Percentiles rank a stretch among this genome's conserved stretches.
These are phyloP conservation scores for Metschnikowia lachancei DNA, from an alignment of 805 yeast species.

Conservation along the genomic window DNA sequence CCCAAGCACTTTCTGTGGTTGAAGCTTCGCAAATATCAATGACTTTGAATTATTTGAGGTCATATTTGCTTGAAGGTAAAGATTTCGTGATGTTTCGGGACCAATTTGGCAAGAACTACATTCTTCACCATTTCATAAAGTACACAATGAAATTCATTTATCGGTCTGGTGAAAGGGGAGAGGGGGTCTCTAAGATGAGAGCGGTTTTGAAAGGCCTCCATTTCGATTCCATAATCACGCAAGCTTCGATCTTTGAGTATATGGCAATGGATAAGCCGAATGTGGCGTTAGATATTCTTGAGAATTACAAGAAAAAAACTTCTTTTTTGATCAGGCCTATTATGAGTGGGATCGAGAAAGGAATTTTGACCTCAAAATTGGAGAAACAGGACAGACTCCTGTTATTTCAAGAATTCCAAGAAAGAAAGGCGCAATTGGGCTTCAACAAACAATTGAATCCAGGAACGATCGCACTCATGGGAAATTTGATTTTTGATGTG, in stretches of 20 bases:
- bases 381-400: slow-evolving; percentile 20
- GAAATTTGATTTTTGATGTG: slow-evolving; percentile 13
- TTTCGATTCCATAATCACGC: slow-evolving; percentile 15
- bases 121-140: slow-evolving; percentile 20
- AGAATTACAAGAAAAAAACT: slow-evolving; percentile 22
- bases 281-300: slow-evolving; percentile 26
- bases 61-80: slow-evolving; percentile 1
- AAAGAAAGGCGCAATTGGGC: slow-evolving; percentile 19
- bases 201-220: slow-evolving; percentile 20
- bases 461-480: slow-evolving; percentile 14
- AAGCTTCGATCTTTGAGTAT: slow-evolving; percentile 23
- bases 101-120: slow-evolving; percentile 19
- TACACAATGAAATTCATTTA: slow-evolving; percentile 23
- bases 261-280: slow-evolving; percentile 30
- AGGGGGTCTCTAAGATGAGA: slow-evolving; percentile 22
- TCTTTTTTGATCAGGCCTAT: slow-evolving; percentile 19
- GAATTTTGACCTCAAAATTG: slow-evolving; percentile 26
- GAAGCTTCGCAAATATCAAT: slow-evolving; percentile 18
- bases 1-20: slow-evolving; percentile 29
- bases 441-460: slow-evolving; percentile 18
- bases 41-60: slow-evolving; percentile 17
- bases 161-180: slow-evolving; percentile 7
- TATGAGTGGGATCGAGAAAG: slow-evolving; percentile 27
- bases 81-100: slow-evolving; percentile 13
- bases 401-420: slow-evolving; percentile 21